A percentile compares a stretch with the other conserved stretches of the same genome.
These are phyloP conservation scores for Exophiala bonariae DNA, from an alignment of 2,329 filamentous ascomycete genomes.

Conservation along the genomic window DNA sequence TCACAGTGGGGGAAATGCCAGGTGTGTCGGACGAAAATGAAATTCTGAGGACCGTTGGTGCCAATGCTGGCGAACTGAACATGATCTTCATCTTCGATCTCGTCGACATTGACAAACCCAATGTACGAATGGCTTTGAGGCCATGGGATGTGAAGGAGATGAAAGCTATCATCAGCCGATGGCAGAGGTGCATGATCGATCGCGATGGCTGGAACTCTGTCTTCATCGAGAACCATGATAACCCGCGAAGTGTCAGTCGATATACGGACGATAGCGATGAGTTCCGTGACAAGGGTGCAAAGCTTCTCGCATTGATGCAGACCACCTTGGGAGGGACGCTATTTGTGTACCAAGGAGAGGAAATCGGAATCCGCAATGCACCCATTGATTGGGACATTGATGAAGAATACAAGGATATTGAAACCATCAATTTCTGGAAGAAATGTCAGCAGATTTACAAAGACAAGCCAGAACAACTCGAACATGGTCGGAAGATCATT, in stretches of 20 bases:
- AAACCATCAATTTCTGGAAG: conserved; percentile 59
- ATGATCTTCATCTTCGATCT: conserved; percentile 46
- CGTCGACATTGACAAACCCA: conserved; percentile 33
- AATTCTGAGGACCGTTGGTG: conserved; percentile 38
- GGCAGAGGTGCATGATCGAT: conserved; percentile 51
- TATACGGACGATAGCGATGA: conserved; percentile 49
- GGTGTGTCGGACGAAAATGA: conserved; percentile 34
- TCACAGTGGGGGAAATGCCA: conserved; percentile 45
- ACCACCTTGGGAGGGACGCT: conserved; percentile 55
- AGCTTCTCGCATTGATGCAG: conserved; percentile 48
- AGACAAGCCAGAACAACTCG: conserved; percentile 27
- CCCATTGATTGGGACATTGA: conserved; percentile 60
- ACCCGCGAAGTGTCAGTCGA: conserved; percentile 50
- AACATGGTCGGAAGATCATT: conserved; percentile 30
- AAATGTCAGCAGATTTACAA: conserved; percentile 33
- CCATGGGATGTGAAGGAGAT: conserved; percentile 45
- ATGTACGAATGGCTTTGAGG: conserved; percentile 32
- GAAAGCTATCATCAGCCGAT: conserved; percentile 42
- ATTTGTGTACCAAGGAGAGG: conserved; percentile 70
- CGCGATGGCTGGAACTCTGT: conserved; percentile 52
- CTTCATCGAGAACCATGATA: conserved; percentile 57
- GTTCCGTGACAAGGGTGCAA: conserved; percentile 47
- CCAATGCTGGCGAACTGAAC: conserved; percentile 35
- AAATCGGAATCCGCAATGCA: conserved; percentile 67
- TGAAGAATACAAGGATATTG: conserved; percentile 68